Base-by-base conservation (phyloP, 2,329 filamentous ascomycete species). In the Colletotrichum musicola region DNA sequence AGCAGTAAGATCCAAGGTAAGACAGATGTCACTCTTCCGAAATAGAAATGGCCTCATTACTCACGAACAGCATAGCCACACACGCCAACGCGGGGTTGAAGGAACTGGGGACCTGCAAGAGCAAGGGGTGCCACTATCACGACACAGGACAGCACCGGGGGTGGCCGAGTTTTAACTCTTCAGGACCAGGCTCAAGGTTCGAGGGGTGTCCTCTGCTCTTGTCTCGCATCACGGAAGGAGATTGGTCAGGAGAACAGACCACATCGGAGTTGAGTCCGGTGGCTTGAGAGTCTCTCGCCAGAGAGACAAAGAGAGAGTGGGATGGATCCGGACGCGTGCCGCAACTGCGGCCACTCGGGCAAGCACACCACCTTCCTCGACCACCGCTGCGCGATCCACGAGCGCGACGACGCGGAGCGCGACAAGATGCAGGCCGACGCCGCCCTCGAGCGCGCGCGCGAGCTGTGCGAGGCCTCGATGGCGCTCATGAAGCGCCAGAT, bases 381-480 rank as follows among this genome's bases (percentile, higher is more conserved):
- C 61, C 49, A 46, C 54, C 65, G 65, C 4, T 68, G 65, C 65
- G 65, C 65, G 13, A 68, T 68, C 65, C 63, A 57, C 54, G 65
- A 68, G 55, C 65, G 65, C 40, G 65, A 68, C 25, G 65, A 68
- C 55, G 65, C 65, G 27, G 65, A 68, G 65, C 65, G 65, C 55
- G 65, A 68, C 62, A 68, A 68, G 35, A 30, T 68, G 0, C 65
- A 68, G 61, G 65, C 65, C n/a, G 65, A 68, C 49, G 65, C 65
- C 3, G 65, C 61, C 4, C 62, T 68, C 22, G 61, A 54, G 18
- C 65, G 65, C 44, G 65, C 65, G 40, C 65, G 65, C 10, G 47
- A 49, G 47, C 54, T 68, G 6, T 68, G 65, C 62, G 65, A 68
- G 22, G 30, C 61, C n/a, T 68, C 65, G n/a, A 40, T 68, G 12